Evolutionary conservation across 495 filamentous ascomycete species (phyloP).

Genomic region (Talaromyces adpressus): DNA sequence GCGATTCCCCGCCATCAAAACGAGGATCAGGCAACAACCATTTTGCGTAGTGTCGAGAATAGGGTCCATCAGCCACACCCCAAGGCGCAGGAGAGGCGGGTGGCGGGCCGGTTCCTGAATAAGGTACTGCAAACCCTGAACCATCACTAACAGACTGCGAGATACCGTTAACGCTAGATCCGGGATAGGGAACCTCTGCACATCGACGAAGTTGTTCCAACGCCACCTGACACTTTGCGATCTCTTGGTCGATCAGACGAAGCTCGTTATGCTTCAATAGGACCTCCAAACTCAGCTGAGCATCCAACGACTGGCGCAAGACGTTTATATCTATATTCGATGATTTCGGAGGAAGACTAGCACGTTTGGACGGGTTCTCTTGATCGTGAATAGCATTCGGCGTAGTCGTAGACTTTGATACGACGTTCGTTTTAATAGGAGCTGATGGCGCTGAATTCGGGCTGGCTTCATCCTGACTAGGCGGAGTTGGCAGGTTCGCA

Average conservation of each 20-base stretch:
- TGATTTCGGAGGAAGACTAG: conserved; percentile 16
- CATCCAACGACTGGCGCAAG: conserved; percentile 67
- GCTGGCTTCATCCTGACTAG: conserved; percentile 6
- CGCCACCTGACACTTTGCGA: conserved; percentile 92
- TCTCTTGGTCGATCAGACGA: conserved; percentile 88
- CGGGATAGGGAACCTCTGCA: conserved; percentile 81
- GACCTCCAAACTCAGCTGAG: conserved; percentile 86
- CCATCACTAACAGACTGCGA: conserved; percentile 61
- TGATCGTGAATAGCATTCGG: conserved; percentile 8
- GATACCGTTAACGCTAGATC: conserved; percentile 53
- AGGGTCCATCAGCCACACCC: conserved; percentile 86
- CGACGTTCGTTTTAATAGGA: neutral
- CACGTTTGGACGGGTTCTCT: conserved; percentile 11
- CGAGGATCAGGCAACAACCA: conserved; percentile 86
- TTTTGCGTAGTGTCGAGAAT: conserved; percentile 84
- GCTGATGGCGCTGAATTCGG: neutral
- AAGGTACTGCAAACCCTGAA: conserved; percentile 56
- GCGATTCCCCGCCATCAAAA: conserved; percentile 63
- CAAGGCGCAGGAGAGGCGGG: conserved; percentile 68
- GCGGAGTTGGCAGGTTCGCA: conserved; percentile 9
- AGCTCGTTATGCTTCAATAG: conserved; percentile 91
- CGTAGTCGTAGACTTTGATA: conserved; percentile 1
- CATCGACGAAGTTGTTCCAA: conserved; percentile 92
- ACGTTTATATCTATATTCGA: conserved; percentile 24
- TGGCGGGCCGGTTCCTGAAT: conserved; percentile 46